Conservation (phyloP, 2,329 filamentous ascomycete species). For the Trichoderma pleuroti region DNA sequence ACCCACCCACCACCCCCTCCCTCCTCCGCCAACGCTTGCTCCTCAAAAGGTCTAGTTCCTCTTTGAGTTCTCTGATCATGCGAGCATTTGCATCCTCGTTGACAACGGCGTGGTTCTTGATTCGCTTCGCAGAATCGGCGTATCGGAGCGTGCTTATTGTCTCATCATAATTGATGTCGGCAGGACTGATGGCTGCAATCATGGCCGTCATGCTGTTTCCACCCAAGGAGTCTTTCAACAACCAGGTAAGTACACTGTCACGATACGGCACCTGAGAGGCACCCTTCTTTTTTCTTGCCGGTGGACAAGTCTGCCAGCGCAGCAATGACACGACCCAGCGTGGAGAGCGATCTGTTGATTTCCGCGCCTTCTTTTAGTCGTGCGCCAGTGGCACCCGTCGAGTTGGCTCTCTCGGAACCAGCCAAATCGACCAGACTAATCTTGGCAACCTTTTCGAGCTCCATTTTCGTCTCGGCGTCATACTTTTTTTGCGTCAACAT, state of each 20-base stretch:
- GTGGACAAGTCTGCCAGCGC: slow-evolving; percentile 87
- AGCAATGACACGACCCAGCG: slow-evolving; percentile 94
- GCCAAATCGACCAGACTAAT: slow-evolving; percentile 97
- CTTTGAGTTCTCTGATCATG: slow-evolving; percentile 97
- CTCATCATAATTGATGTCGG: slow-evolving; percentile 98
- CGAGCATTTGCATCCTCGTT: slow-evolving; percentile 98
- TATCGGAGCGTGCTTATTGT: slow-evolving; percentile 94
- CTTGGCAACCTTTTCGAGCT: slow-evolving; percentile 94
- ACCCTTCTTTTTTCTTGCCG: slow-evolving; percentile 73
- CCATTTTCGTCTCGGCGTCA: slow-evolving; percentile 92
- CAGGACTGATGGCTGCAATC: slow-evolving; percentile 98
- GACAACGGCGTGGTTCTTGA: slow-evolving; percentile 99
- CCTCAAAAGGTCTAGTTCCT: slow-evolving; percentile 81
- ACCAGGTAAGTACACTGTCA: slow-evolving; percentile 94
- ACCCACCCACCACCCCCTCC: slow-evolving; percentile 39
- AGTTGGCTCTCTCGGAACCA: slow-evolving; percentile 94
- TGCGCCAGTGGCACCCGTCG: slow-evolving; percentile 92
- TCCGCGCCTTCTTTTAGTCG: slow-evolving; percentile 96
- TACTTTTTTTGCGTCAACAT: slow-evolving; percentile 92
- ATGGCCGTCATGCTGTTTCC: slow-evolving; percentile 99
- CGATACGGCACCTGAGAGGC: slow-evolving; percentile 84
- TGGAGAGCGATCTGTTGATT: slow-evolving; percentile 96
- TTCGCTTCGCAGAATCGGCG: slow-evolving; percentile 95
- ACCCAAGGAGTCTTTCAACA: slow-evolving; percentile 92
- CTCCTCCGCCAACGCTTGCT: slow-evolving; percentile 69